Evolutionary conservation across 306 rosid species (phyloP).

Genomic region (Gastrolobium bilobum): DNA sequence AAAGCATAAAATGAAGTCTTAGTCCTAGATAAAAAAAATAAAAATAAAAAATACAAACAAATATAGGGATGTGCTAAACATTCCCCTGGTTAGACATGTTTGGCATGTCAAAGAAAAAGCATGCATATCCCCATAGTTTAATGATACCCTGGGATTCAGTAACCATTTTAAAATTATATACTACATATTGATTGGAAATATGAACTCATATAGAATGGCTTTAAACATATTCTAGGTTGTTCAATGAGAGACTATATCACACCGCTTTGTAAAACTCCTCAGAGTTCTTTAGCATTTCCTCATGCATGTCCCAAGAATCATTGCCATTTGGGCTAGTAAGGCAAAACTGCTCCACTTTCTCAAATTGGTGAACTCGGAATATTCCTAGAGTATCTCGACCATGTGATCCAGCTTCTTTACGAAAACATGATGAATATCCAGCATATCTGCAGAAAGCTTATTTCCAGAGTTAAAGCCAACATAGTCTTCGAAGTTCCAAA

Average conservation of each 20-base stretch:
- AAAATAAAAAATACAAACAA: slow-evolving; percentile 19
- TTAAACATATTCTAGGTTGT: slow-evolving; percentile 25
- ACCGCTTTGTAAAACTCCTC: slow-evolving; percentile 89
- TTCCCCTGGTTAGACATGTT: slow-evolving; percentile 19
- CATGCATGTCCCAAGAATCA: slow-evolving; percentile 96
- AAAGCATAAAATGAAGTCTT: slow-evolving; percentile 23
- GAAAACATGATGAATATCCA: slow-evolving; percentile 97
- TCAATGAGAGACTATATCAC: slow-evolving; percentile 15
- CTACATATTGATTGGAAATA: slow-evolving; percentile 11
- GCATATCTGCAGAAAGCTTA: slow-evolving; percentile 70
- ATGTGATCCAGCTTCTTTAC: slow-evolving; percentile 97
- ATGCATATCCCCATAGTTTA: slow-evolving; percentile 3
- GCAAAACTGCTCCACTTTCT: slow-evolving; percentile 96
- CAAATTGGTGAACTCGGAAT: slow-evolving; percentile 96
- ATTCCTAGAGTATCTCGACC: slow-evolving; percentile 97
- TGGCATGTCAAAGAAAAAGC: slow-evolving; percentile 28
- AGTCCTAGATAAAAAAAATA: not conserved
- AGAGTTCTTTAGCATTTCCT: slow-evolving; percentile 93
- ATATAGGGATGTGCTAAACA: not conserved
- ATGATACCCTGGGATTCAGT: slow-evolving; percentile 22
- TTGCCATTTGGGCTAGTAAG: slow-evolving; percentile 80
- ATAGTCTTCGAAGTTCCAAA: slow-evolving; percentile 4
- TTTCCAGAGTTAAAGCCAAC: slow-evolving; percentile 24
- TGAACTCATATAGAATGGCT: not conserved
- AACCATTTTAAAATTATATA: not conserved